Base-by-base conservation (phyloP, 495 filamentous ascomycete genomes). In the Daldinia bambusicola region DNA sequence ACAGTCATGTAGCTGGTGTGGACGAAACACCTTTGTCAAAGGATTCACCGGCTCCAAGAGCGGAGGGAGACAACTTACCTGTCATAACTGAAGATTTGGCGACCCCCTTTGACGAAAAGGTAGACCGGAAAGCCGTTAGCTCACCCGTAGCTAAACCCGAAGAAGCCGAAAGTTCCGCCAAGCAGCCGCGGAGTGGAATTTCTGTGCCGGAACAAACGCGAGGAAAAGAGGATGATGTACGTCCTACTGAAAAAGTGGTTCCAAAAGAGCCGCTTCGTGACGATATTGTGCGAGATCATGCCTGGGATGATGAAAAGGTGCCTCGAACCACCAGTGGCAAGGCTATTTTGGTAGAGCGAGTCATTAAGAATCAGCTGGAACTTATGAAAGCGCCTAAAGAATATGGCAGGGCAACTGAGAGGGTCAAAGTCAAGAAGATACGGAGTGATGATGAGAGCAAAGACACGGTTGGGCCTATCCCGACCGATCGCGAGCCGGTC, bases 391-490 rank as follows among this genome's bases (percentile, higher is more conserved):
- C 51, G 13, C 45, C 69, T 45, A 68, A 61, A 63, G 67, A 51
- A 58, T n/a, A 34, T 20, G 10, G 18, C 16, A 20, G 20, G 13
- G 55, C 9, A 14, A 13, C 20, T 6, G 20, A 53, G 4, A 31
- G 69, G 20, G 9, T 48, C 5, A 65, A 67, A 14, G 62, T 69
- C 13, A 40, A 51, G 30, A 68, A 63, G 51, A 34, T 57, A 30
- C 73, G 66, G 52, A 75, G 76, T 48, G 73, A 67, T 30, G 78
- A 79, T 7, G 79, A 81, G 66, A 75, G 71, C 57, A 78, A 78
- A 37, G 77, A 81, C 63, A 77, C 48, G 4, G 76, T 78, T 74
- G 78, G 75, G 52, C 78, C 75, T 14, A 79, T 80, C 45, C 72
- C 75, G 59, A 67, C 72, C 56, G 77, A 81, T 20, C 71, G 76